These are phyloP conservation scores for Dactylorhiza incarnata DNA, from an alignment of 106 monocot genomes.

Conservation along the genomic window DNA sequence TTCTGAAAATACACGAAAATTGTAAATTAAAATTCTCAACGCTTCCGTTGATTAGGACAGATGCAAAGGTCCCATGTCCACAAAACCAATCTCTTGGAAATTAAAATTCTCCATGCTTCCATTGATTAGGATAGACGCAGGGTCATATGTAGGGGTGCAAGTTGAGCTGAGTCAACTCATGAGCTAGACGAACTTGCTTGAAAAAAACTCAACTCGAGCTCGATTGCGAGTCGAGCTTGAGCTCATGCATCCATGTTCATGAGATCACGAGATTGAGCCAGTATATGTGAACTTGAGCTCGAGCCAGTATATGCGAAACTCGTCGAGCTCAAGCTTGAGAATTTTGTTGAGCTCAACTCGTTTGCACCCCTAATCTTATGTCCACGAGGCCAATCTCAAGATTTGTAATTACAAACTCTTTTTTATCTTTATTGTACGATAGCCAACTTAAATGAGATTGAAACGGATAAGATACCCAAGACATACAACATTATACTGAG, in stretches of 20 bases:
- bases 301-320: no score
- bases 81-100: no score
- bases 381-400: not conserved
- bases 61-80: not conserved
- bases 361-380: no score
- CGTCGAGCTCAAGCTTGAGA: no score
- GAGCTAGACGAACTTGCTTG: no score
- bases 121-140: not conserved
- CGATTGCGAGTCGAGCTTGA: no score
- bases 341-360: no score
- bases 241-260: no score
- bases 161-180: no score
- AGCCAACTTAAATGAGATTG: not conserved
- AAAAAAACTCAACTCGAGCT: no score
- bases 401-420: not conserved
- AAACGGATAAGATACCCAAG: not conserved
- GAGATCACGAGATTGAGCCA: no score
- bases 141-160: not conserved
- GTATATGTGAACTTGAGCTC: no score
- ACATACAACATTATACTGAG: not conserved
- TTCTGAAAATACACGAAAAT: not conserved
- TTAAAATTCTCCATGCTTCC: not conserved
- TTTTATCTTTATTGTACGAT: not conserved
- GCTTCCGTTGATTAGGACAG: not conserved
- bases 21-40: not conserved